A percentile compares a stretch with the other conserved stretches of the same genome.
phyloP scores from a whole-genome alignment of 2,329 filamentous ascomycete genomes.

The Pyrenophora tritici-repentis region DNA sequence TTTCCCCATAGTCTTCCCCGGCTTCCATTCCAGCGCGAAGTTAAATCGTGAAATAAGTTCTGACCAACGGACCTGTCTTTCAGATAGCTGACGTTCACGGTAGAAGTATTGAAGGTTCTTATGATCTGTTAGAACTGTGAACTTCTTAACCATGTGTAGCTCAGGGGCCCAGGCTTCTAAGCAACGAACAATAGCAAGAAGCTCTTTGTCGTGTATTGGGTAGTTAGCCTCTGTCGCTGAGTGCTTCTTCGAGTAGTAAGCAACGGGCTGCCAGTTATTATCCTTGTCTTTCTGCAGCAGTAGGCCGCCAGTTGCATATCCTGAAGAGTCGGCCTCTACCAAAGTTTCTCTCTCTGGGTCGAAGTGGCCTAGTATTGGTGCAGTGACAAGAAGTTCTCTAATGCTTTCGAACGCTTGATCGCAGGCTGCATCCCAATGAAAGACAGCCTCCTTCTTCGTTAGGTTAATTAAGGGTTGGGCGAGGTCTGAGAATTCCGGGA shows the following conservation, averaged over 20 bases:
- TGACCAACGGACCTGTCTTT: not conserved
- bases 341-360: not conserved
- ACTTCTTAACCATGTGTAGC: not conserved
- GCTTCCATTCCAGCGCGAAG: not conserved
- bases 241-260: not conserved
- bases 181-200: too few relatives aligned
- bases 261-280: not conserved
- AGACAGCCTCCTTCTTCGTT: not conserved
- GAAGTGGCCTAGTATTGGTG: not conserved
- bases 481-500: too few relatives aligned
- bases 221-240: not conserved
- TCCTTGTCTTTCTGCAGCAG: not conserved
- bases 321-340: not conserved
- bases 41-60: not conserved
- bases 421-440: not conserved
- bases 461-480: not conserved
- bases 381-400: not conserved
- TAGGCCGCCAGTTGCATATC: not conserved
- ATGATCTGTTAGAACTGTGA: too few relatives aligned
- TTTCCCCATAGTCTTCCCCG: not conserved
- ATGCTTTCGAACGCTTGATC: not conserved
- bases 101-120: conserved; percentile 1
- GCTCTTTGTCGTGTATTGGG: not conserved
- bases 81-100: not conserved
- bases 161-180: not conserved